Percentiles rank a stretch among this genome's conserved stretches.
These are phyloP conservation scores for Lupinus albus DNA, from an alignment of 306 rosid species.

Conservation along the genomic window DNA sequence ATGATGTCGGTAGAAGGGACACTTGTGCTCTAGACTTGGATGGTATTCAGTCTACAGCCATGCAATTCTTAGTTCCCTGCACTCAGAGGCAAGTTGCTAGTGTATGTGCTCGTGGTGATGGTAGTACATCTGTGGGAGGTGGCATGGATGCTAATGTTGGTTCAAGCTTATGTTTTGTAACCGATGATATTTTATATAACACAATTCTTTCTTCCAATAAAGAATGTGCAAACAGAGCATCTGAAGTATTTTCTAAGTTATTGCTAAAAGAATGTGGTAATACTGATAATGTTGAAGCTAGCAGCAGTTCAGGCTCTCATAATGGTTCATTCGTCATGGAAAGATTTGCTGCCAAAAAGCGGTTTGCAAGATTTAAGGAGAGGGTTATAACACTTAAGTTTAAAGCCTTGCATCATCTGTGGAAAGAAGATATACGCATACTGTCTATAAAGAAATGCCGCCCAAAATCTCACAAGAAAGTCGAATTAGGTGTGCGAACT, in stretches of 20 bases:
- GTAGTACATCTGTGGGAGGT: conserved; percentile 25
- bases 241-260: conserved; percentile 55
- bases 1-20: conserved; percentile 35
- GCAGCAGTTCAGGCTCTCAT: conserved; percentile 36
- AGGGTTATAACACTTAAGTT: conserved; percentile 72
- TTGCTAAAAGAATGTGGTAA: conserved; percentile 46
- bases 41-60: conserved; percentile 38
- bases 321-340: conserved; percentile 44
- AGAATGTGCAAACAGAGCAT: conserved; percentile 54
- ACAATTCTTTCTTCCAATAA: conserved; percentile 66
- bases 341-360: conserved; percentile 62
- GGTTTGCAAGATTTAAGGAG: conserved; percentile 70
- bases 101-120: conserved; percentile 46
- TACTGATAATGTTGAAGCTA: conserved; percentile 39
- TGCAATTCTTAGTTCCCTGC: conserved; percentile 43
- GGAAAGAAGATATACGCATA: conserved; percentile 81
- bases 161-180: conserved; percentile 24
- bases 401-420: conserved; percentile 71
- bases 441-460: conserved; percentile 68
- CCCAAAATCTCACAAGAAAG: conserved; percentile 70
- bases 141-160: conserved; percentile 34
- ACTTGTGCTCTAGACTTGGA: conserved; percentile 44
- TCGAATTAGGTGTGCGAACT: conserved; percentile 64
- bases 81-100: conserved; percentile 43
- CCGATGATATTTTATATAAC: conserved; percentile 43